These are phyloP conservation scores for Silene uniflora DNA, from an alignment of 148 eudicot species.

Conservation along the genomic window DNA sequence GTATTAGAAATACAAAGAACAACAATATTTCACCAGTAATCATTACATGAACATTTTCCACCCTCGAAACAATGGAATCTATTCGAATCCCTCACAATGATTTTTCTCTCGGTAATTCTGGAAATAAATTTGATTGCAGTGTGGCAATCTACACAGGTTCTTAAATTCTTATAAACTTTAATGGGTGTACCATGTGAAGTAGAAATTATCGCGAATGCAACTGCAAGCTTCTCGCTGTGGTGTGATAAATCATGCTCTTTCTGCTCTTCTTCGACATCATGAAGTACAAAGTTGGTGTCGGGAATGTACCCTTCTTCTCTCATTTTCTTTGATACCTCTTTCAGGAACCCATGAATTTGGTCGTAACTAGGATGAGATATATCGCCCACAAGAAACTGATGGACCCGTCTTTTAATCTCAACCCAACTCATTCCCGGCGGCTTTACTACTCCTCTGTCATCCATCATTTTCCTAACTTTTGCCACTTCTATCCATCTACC, in stretches of 20 bases:
- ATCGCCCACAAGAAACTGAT: constrained; percentile 52
- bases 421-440: constrained; percentile 56
- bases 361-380: constrained; percentile 41
- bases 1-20: not conserved
- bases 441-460: constrained; percentile 45
- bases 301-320: constrained; percentile 61
- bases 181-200: constrained; percentile 43
- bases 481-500: constrained; percentile 40
- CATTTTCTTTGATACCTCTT: constrained; percentile 44
- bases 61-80: constrained; percentile 53
- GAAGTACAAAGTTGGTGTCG: constrained; percentile 48
- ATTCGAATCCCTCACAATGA: constrained; percentile 44
- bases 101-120: constrained; percentile 32
- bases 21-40: constrained; percentile 40
- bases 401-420: constrained; percentile 42
- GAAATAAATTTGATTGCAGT: constrained; percentile 46
- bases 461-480: constrained; percentile 38
- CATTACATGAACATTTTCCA: constrained; percentile 51
- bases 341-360: constrained; percentile 37
- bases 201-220: constrained; percentile 51
- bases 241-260: constrained; percentile 55
- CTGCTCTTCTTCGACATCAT: constrained; percentile 64
- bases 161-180: constrained; percentile 45
- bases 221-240: constrained; percentile 66
- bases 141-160: constrained; percentile 50